Conservation (phyloP, 2,329 filamentous ascomycete species). For the Penicillium sp. region DNA sequence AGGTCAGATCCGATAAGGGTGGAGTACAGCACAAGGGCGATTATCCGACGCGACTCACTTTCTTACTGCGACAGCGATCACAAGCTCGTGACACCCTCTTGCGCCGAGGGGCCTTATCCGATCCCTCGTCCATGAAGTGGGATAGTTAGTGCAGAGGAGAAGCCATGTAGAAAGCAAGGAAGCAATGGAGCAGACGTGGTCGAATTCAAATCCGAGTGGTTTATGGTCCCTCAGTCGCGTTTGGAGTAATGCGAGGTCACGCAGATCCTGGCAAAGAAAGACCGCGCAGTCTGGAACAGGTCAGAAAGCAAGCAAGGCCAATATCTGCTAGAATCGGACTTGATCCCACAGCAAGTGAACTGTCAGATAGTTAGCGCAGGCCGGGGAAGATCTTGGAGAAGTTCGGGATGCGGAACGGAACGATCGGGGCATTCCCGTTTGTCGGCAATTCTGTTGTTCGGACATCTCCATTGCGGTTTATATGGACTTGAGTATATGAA, state of each 20-base stretch:
- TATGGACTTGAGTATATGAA: too few species aligned
- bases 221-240: neutral
- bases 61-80: slow-evolving; percentile 46
- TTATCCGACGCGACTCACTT: slow-evolving; percentile 24
- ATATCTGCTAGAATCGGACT: neutral
- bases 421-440: neutral
- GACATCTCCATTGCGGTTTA: neutral
- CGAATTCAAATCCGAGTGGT: neutral
- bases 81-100: slow-evolving; percentile 48
- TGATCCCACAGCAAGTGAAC: neutral
- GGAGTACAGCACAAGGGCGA: neutral
- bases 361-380: neutral
- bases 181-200: neutral
- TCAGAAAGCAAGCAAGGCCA: neutral
- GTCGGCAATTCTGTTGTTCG: neutral
- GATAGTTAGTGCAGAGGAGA: slow-evolving; percentile 21
- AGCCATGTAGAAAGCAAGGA: slow-evolving; percentile 23
- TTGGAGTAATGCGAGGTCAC: neutral
- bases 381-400: neutral
- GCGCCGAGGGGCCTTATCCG: slow-evolving; percentile 39
- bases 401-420: slow-evolving; percentile 4
- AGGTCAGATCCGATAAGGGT: neutral
- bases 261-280: neutral
- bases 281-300: neutral
- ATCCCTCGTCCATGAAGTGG: slow-evolving; percentile 41